phyloP scores from a whole-genome alignment of 2,329 filamentous ascomycete genomes.

The Arthrobotrys megalospora region DNA sequence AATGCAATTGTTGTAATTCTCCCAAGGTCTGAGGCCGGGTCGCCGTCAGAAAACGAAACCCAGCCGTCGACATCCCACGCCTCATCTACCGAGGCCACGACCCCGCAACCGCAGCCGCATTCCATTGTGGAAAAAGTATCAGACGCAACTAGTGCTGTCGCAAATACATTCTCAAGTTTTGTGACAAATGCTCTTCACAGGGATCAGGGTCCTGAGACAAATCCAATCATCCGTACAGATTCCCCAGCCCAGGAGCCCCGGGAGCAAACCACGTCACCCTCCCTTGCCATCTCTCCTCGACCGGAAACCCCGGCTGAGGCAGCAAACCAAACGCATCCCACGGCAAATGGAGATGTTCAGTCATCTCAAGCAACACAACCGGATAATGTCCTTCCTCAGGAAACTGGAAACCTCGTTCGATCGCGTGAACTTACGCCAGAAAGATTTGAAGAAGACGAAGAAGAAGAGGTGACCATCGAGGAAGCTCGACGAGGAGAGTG shows the following conservation, averaged over 20 bases:
- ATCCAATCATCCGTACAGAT: constrained; percentile 17
- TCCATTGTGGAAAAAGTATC: constrained; percentile 41
- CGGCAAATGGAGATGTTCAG: constrained; percentile 15
- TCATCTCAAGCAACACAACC: constrained; percentile 22
- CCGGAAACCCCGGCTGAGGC: constrained; percentile 30
- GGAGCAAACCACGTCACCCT: constrained; percentile 52
- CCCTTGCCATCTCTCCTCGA: constrained; percentile 11
- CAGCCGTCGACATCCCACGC: constrained; percentile 20
- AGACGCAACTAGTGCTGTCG: constrained; percentile 26
- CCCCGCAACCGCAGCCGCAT: constrained; percentile 36
- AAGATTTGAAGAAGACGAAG: constrained; percentile 55
- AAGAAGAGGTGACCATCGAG: constrained; percentile 51
- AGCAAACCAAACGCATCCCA: constrained; percentile 27
- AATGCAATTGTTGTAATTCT: not conserved
- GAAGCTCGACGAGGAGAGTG: constrained; percentile 46
- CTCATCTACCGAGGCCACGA: constrained; percentile 30
- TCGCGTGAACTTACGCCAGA: constrained; percentile 48
- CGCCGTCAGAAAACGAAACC: constrained; percentile 35
- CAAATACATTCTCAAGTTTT: constrained; percentile 44
- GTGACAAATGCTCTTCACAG: constrained; percentile 40
- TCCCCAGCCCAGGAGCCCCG: constrained; percentile 34
- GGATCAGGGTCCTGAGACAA: constrained; percentile 36
- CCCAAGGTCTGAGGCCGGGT: constrained; percentile 5
- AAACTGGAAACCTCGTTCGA: constrained; percentile 8
- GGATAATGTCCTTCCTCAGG: constrained; percentile 9